phyloP scores from a whole-genome alignment of 192 early-diverging fungal species.

The Podila epigama region DNA sequence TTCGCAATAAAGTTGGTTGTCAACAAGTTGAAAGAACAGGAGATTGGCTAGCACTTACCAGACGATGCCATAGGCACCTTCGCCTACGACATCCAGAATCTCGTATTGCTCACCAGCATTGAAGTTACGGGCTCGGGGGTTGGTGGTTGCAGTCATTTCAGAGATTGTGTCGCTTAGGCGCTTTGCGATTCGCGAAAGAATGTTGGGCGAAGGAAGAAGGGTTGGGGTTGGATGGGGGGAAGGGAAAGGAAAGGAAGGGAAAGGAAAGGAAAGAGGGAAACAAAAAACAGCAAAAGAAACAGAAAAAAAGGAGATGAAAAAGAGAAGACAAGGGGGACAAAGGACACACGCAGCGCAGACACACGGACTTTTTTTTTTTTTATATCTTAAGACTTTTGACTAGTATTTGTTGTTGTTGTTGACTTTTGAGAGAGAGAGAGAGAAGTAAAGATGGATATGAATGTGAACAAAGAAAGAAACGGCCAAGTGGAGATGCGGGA shows the following conservation, averaged over 20 bases:
- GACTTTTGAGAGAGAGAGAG: background rate
- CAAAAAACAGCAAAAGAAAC: background rate
- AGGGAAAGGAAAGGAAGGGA: background rate
- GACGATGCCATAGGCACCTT: conserved; percentile 94
- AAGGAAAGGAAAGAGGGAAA: background rate
- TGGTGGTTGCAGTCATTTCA: conserved; percentile 50
- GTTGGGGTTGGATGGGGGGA: background rate
- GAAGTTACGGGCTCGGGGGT: conserved; percentile 61
- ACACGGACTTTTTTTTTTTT: no score
- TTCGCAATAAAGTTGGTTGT: background rate
- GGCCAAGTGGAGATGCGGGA: background rate
- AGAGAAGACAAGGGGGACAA: background rate
- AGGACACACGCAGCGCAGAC: no score
- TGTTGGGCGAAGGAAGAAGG: conserved; percentile 16
- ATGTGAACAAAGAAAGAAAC: background rate
- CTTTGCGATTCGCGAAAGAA: conserved; percentile 50
- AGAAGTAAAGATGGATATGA: background rate
- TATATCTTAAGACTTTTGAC: no score
- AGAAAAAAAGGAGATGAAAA: background rate
- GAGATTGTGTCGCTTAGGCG: conserved; percentile 49
- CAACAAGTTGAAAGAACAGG: background rate
- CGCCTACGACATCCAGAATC: conserved; percentile 84
- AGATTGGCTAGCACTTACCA: conserved; percentile 72
- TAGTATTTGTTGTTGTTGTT: no score
- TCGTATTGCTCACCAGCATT: conserved; percentile 86